Conservation (phyloP, 2,329 filamentous ascomycete species). For the Fusarium nematophilum region DNA sequence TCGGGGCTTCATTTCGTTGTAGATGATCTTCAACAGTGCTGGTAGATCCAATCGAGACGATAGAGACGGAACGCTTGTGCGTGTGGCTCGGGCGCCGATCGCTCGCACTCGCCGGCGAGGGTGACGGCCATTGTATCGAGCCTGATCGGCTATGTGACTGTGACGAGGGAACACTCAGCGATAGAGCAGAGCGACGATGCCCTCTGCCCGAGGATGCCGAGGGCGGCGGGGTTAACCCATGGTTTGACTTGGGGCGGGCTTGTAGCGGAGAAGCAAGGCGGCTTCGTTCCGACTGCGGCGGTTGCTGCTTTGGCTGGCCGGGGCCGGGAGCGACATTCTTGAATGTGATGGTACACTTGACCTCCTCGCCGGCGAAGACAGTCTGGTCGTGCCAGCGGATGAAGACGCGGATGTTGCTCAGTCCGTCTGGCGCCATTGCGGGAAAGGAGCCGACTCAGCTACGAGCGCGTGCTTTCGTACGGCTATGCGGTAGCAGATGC, state of each 20-base stretch:
- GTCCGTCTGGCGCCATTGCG: constrained; percentile 62
- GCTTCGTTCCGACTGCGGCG: constrained; percentile 47
- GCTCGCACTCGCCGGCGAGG: constrained; percentile 41
- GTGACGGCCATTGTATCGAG: constrained; percentile 59
- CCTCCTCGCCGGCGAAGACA: constrained; percentile 95
- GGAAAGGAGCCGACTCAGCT: constrained; percentile 44
- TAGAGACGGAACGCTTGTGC: constrained; percentile 83
- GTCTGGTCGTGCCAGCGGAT: constrained; percentile 94
- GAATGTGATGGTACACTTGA: constrained; percentile 96
- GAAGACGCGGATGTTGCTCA: constrained; percentile 88
- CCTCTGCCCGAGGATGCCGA: constrained; percentile 58
- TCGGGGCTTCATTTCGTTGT: constrained; percentile 55
- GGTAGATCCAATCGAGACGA: constrained; percentile 78
- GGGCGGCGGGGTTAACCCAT: constrained; percentile 59
- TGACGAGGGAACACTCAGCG: constrained; percentile 66
- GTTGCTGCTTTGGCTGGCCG: constrained; percentile 45
- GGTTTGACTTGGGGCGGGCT: constrained; percentile 54
- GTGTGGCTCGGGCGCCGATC: constrained; percentile 60
- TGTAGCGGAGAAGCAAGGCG: constrained; percentile 58
- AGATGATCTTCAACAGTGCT: constrained; percentile 60
- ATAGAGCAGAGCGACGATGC: constrained; percentile 74
- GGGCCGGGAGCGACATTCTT: constrained; percentile 77
- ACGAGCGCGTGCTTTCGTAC: constrained; percentile 43
- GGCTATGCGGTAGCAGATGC: constrained; percentile 41
- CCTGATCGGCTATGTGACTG: constrained; percentile 58